A percentile compares a stretch with the other conserved stretches of the same genome.
phyloP scores from a whole-genome alignment of 768 basidiomycete species.

The Lentinula boryana region DNA sequence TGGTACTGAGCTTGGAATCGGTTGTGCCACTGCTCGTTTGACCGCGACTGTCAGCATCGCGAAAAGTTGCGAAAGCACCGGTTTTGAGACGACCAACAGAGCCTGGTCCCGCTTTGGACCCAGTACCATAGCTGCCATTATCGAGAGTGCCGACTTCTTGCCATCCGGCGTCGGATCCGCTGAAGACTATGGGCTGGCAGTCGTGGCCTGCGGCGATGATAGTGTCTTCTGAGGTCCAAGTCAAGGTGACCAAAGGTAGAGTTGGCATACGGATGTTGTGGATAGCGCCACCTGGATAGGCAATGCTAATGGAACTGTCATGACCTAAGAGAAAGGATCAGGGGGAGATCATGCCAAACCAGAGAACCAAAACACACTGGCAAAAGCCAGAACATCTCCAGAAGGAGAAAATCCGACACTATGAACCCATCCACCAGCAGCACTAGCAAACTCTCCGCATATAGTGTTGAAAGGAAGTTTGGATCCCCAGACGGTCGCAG shows the following conservation, averaged over 20 bases:
- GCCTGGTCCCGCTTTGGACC: constrained; percentile 35
- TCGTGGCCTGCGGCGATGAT: constrained; percentile 95
- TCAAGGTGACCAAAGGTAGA: constrained; percentile 78
- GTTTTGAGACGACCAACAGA: constrained; percentile 78
- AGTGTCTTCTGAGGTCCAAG: constrained; percentile 78
- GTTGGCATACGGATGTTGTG: constrained; percentile 71
- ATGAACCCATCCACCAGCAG: constrained; percentile 96
- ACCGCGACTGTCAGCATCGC: constrained; percentile 82
- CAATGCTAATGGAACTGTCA: constrained; percentile 89
- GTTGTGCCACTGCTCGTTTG: constrained; percentile 26
- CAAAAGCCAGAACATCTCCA: constrained; percentile 91
- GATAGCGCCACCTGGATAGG: constrained; percentile 81
- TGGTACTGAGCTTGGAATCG: constrained; percentile 78
- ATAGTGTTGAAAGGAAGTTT: constrained; percentile 97
- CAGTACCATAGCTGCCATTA: constrained; percentile 64
- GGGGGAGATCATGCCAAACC: not conserved
- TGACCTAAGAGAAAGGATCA: constrained; percentile 52
- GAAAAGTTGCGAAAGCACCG: constrained; percentile 92
- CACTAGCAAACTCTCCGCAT: constrained; percentile 88
- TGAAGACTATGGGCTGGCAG: constrained; percentile 89
- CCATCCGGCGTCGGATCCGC: constrained; percentile 77
- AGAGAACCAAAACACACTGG: constrained; percentile 50
- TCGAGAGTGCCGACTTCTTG: constrained; percentile 76
- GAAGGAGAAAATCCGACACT: constrained; percentile 93
- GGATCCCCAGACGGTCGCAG: constrained; percentile 93